Percentiles rank a stretch among this genome's conserved stretches.
Conservation (phyloP, 768 basidiomycete species). For the Suillus brevipes region DNA sequence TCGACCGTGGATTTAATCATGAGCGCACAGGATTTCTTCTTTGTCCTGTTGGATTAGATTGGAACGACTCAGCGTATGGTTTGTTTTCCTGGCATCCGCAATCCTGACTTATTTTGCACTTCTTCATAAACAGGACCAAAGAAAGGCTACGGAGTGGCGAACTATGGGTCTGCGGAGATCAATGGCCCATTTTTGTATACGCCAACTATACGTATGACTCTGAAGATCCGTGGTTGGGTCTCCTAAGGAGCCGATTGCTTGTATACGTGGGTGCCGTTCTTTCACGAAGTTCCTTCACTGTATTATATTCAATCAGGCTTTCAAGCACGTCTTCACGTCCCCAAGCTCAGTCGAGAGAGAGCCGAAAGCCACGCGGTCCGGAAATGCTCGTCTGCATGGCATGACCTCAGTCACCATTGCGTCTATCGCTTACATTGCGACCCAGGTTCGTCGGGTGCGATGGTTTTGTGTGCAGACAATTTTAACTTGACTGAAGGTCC, state of each 20-base stretch:
- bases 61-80: background rate
- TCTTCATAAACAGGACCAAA: slow-evolving; percentile 4
- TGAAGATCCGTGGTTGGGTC: slow-evolving; percentile 21
- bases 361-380: too few relatives aligned
- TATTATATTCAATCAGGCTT: too few relatives aligned
- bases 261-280: slow-evolving; percentile 15
- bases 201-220: slow-evolving; percentile 15
- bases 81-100: background rate
- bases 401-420: too few relatives aligned
- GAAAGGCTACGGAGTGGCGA: slow-evolving; percentile 9
- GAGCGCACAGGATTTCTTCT: background rate
- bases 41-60: background rate
- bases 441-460: too few relatives aligned
- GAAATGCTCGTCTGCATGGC: too few relatives aligned
- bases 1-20: background rate
- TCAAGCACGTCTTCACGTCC: too few relatives aligned
- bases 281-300: too few relatives aligned
- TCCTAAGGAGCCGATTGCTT: slow-evolving; percentile 25
- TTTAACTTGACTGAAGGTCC: too few relatives aligned
- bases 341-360: too few relatives aligned
- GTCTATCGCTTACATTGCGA: too few relatives aligned
- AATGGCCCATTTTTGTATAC: slow-evolving; percentile 23
- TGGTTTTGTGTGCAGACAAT: too few relatives aligned
- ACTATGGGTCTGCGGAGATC: slow-evolving; percentile 3
- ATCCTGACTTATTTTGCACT: background rate